Evolutionary conservation across 768 basidiomycete species (phyloP), one percentile per base, ranked within the genome.

Genomic region (Tylopilus cervinicoccineus): DNA sequence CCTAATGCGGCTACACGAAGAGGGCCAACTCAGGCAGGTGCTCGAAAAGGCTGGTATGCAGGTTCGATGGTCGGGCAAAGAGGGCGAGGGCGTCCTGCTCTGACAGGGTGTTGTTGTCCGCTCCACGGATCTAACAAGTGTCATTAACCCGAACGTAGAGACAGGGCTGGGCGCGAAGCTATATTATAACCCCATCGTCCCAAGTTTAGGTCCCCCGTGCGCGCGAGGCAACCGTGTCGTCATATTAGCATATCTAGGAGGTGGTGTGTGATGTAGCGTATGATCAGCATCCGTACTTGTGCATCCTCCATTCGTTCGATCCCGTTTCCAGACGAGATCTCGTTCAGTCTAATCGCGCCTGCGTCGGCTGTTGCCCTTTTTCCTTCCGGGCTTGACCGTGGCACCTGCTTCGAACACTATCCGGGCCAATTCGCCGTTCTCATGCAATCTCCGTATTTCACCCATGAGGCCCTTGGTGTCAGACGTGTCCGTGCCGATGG

Each of bases 341-440:
- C 1, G 45, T n/a, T 19, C 34, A 19, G 24, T 42, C 50, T 50
- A 26, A 33, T 45, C 36, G 50, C 31, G 40, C 23, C 31, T 36
- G 13, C 29, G 47, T 33, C 45, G 45, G 24, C 40, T 39, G 41
- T 46, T 77, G 50, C 72, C 71, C 59, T 80, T 81, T 67, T 72
- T 78, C 71, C 76, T 82, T 29, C 67, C 69, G 38, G 76, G 75
- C 53, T 76, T 73, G 43, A 81, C 65, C 44, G 76, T 71, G 11
- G 78, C 82, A 43, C 87, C 87, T 0, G 84, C 78, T n/a, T 69
- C 65, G 11, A 67, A 61, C 36, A 84, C 67, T 51, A 77, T 68
- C 33, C 65, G 68, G 48, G 73, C 64, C 31, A 90, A 72, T 48
- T 80, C 72, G 34, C 81, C 83, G 31, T 61, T 71, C 41, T 72